Base-by-base conservation (phyloP, 352 stramenopile species). In the Phytophthora europaea region DNA sequence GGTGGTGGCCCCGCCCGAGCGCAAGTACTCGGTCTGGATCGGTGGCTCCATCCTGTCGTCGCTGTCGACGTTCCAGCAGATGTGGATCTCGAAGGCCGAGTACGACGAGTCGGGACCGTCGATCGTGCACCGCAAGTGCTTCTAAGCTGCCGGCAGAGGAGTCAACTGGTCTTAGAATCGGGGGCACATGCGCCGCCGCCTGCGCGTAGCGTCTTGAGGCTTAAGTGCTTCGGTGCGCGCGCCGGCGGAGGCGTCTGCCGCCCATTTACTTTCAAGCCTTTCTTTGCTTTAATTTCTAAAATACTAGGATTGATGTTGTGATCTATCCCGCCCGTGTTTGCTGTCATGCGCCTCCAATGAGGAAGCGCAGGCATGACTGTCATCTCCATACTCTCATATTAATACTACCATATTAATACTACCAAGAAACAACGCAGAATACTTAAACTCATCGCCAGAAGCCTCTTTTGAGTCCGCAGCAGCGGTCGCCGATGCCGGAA, bases 21-120 rank as follows among this genome's bases (percentile, higher is more conserved):
- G 94, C 70, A 97, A 99, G 84, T 99, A 99, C 90, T 98, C 94
- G 36, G 95, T 98, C 13, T 99, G 97, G 97, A 99, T 99, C 84
- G 97, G 97, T 88, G 98, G 98, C 72, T 99, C 94, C 62, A 99
- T 99, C 77, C 79, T 99, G 47, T 87, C 97, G 22, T 99, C 95
- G 68, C 83, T 99, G n/a, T 98, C 95, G 61, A 99, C 97, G 60
- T 99, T 99, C 95, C 94, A 99, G 80, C 91, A 98, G 71, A 99
- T 99, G 95, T 99, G 97, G 96, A 99, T 99, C 82, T 96, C 90
- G 33, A 99, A 99, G 91, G 85, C 91, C 52, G 97, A 99, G 71
- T 99, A 99, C 82, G 97, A 99, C 64, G 98, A 99, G 56, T 95
- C 88, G 68, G 98, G 97, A 18, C 94, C 97, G 36, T 97, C 88